Conservation (phyloP, 306 rosid genomes). For the Cicer cuneatum region DNA sequence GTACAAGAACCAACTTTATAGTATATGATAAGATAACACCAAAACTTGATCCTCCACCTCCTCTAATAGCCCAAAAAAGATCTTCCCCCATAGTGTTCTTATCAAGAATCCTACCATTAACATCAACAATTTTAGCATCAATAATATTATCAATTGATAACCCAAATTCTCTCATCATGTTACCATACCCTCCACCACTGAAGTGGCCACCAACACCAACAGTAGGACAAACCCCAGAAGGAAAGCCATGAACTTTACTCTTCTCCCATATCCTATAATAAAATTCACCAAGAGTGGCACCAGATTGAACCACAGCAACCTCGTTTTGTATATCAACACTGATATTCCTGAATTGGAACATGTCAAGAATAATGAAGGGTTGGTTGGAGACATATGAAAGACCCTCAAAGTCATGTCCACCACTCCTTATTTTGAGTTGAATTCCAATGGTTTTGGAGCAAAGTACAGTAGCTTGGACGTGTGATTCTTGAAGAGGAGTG, state of each 20-base stretch:
- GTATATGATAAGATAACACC: constrained; percentile 73
- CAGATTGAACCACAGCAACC: constrained; percentile 63
- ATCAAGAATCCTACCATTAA: constrained; percentile 62
- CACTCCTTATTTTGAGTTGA: constrained; percentile 73
- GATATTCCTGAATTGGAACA: constrained; percentile 66
- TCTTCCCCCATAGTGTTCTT: constrained; percentile 74
- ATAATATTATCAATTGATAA: constrained; percentile 66
- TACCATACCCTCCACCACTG: constrained; percentile 86
- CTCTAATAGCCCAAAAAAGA: constrained; percentile 82
- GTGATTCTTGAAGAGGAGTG: constrained; percentile 57
- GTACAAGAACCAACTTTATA: constrained; percentile 61
- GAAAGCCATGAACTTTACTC: constrained; percentile 69
- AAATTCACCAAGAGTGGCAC: constrained; percentile 79
- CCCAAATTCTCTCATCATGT: constrained; percentile 69
- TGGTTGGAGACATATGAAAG: constrained; percentile 65
- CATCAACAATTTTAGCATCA: constrained; percentile 74
- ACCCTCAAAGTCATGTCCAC: constrained; percentile 89
- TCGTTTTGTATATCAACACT: constrained; percentile 52
- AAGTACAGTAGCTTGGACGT: constrained; percentile 63
- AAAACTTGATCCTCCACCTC: constrained; percentile 84
- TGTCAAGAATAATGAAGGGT: constrained; percentile 71
- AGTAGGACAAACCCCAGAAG: constrained; percentile 74
- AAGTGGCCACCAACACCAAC: constrained; percentile 88
- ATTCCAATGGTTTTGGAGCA: constrained; percentile 57
- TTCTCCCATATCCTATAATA: constrained; percentile 68